phyloP scores from a whole-genome alignment of 164 flowering plant genomes.

The Vitis rotundifolia region DNA sequence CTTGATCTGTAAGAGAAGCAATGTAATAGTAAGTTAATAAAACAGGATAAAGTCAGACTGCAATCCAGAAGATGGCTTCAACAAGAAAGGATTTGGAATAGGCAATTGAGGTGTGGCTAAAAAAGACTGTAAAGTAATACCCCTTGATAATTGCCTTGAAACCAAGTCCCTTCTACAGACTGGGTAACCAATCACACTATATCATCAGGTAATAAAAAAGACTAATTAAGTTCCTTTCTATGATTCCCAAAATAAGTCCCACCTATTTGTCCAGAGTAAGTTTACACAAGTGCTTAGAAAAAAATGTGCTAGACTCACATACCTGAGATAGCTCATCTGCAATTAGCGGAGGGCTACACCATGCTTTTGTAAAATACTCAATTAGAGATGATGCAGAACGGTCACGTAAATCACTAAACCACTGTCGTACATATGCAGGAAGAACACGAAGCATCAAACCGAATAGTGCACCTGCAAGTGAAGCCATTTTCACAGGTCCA shows the following conservation, averaged over 20 bases:
- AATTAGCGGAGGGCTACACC: constrained; percentile 87
- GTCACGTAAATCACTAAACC: constrained; percentile 84
- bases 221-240: too few relatives aligned
- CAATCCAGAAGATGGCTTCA: neutral
- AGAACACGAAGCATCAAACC: constrained; percentile 87
- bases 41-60: neutral
- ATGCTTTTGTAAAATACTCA: constrained; percentile 77
- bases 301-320: neutral
- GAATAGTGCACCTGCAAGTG: constrained; percentile 84
- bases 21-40: neutral
- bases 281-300: neutral
- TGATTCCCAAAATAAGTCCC: neutral
- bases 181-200: too few relatives aligned
- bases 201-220: too few relatives aligned
- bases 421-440: constrained; percentile 91
- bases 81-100: neutral
- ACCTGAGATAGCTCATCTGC: constrained; percentile 92
- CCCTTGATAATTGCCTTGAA: too few relatives aligned
- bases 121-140: too few relatives aligned
- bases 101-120: neutral
- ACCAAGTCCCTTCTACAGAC: too few relatives aligned
- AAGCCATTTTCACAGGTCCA: constrained; percentile 58
- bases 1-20: constrained; percentile 65
- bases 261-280: neutral
- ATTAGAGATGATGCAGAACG: constrained; percentile 65